phyloP scores from a whole-genome alignment of 148 eudicot species.

The Drosera capensis region DNA sequence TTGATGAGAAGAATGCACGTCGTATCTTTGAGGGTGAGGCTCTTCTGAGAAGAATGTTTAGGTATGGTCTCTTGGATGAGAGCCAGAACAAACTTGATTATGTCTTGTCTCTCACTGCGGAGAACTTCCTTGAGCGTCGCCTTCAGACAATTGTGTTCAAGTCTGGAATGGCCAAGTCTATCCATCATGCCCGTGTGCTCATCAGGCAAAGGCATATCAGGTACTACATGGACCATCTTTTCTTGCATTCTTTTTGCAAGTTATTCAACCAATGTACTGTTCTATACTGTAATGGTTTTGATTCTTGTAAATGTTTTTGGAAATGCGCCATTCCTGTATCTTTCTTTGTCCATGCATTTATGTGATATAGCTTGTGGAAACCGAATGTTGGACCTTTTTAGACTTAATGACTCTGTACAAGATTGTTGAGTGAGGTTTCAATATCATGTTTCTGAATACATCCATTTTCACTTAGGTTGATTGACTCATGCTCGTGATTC shows the following conservation, averaged over 20 bases:
- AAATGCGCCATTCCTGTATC: too few relatives aligned
- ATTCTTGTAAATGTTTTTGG: too few relatives aligned
- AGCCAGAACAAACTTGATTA: slow-evolving; percentile 59
- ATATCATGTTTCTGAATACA: too few relatives aligned
- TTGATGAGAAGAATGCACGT: slow-evolving; percentile 50
- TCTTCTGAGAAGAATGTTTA: slow-evolving; percentile 43
- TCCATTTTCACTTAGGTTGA: too few relatives aligned
- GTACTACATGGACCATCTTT: slow-evolving; percentile 10
- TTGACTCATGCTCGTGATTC: background rate
- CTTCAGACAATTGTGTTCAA: slow-evolving; percentile 54
- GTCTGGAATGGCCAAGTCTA: slow-evolving; percentile 65
- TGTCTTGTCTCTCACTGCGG: slow-evolving; percentile 50
- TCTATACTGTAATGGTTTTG: background rate
- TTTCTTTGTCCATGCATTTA: too few relatives aligned
- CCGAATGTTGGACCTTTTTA: too few relatives aligned
- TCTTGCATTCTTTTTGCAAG: background rate
- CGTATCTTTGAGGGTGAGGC: slow-evolving; percentile 60
- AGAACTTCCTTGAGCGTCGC: slow-evolving; percentile 54
- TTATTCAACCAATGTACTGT: background rate
- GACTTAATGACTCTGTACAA: too few relatives aligned
- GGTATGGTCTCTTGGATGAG: slow-evolving; percentile 40
- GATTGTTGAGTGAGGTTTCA: too few relatives aligned
- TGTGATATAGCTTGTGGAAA: too few relatives aligned
- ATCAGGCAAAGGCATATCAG: slow-evolving; percentile 58
- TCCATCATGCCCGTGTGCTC: slow-evolving; percentile 52